Evolutionary conservation across 2,329 filamentous ascomycete species (phyloP), one percentile per base, ranked within the genome.

Genomic region (Colletotrichum tropicicola): DNA sequence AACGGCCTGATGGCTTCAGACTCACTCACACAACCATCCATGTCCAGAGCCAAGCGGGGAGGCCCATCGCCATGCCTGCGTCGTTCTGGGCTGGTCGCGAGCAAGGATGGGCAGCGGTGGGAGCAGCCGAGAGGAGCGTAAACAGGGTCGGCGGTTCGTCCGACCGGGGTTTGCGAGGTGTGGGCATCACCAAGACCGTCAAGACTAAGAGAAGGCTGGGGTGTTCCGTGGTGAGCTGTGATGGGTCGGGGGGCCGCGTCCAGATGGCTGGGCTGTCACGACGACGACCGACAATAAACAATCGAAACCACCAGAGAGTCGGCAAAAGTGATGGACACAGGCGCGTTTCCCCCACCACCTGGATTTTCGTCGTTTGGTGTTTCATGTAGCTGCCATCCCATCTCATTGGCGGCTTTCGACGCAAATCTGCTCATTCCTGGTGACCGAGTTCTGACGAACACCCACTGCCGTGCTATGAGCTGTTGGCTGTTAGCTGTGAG

Each of bases 211-310:
- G 28, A 61, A 51, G 49, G 61, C 49, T 61, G 57, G 61, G 57
- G 56, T 55, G 32, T 23, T 21, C 30, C 12, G 25, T 19, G 35
- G 27, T 48, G 49, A 30, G 23, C n/a, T 39, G 43, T 54, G 56
- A 55, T 49, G 45, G 53, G 51, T 25, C 43, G 23, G 13, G 5
- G 3, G 43, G 13, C 9, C 12, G 25, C 48, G 35, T 15, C 32
- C 5, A 19, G 30, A 61, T 65, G 61, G 61, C 61, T 65, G 61
- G 61, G 57, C n/a, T n/a, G n/a, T n/a, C n/a, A n/a, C n/a, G n/a
- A n/a, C n/a, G n/a, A 30, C 56, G 43, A 28, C 52, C 32, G 32
- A 35, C 32, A 35, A 35, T 43, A 9, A 35, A 44, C 23, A 9
- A 27, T 13, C 21, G 35, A 19, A n/a, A 25, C 41, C 9, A 45